A percentile compares a stretch with the other conserved stretches of the same genome.
Evolutionary conservation across 768 basidiomycete species (phyloP).

Genomic region (Dentipellis fragilis): DNA sequence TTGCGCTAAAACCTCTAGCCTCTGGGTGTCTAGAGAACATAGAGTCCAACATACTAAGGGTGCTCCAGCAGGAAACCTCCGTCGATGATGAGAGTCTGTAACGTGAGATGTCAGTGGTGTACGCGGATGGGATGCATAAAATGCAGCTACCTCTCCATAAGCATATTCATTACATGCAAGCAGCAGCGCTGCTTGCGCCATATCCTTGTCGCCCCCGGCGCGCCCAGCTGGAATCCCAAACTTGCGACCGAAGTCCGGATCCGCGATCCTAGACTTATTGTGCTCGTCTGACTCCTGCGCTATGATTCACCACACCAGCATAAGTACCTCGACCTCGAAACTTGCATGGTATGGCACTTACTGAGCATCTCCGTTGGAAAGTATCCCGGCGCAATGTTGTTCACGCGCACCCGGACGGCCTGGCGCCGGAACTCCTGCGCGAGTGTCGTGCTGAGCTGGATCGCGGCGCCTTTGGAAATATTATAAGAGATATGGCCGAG

Average conservation of each 20-base stretch:
- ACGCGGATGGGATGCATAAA: not conserved
- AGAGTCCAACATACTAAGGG: slow-evolving; percentile 11
- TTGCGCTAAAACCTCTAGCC: too few relatives aligned
- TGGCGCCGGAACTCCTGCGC: slow-evolving; percentile 25
- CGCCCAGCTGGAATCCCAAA: slow-evolving; percentile 19
- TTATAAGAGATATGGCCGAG: slow-evolving; percentile 39
- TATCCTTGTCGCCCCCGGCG: slow-evolving; percentile 26
- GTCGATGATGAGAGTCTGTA: slow-evolving; percentile 18
- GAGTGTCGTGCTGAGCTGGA: slow-evolving; percentile 25
- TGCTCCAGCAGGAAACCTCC: slow-evolving; percentile 20
- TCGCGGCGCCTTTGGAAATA: slow-evolving; percentile 30
- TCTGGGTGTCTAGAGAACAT: too few relatives aligned
- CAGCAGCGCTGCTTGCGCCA: slow-evolving; percentile 24
- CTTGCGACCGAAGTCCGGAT: slow-evolving; percentile 23
- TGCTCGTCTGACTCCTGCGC: slow-evolving; percentile 19
- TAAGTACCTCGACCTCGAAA: slow-evolving; percentile 5
- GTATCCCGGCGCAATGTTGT: slow-evolving; percentile 25
- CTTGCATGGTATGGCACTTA: slow-evolving; percentile 5
- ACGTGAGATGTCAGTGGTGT: not conserved
- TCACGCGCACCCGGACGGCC: slow-evolving; percentile 25
- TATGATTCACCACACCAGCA: slow-evolving; percentile 29
- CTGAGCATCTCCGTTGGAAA: slow-evolving; percentile 30
- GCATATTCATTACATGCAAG: slow-evolving; percentile 24
- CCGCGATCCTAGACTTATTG: slow-evolving; percentile 22
- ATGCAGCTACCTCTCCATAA: slow-evolving; percentile 23